phyloP scores from a whole-genome alignment of 148 eudicot genomes.

The Pouteria glomerata region DNA sequence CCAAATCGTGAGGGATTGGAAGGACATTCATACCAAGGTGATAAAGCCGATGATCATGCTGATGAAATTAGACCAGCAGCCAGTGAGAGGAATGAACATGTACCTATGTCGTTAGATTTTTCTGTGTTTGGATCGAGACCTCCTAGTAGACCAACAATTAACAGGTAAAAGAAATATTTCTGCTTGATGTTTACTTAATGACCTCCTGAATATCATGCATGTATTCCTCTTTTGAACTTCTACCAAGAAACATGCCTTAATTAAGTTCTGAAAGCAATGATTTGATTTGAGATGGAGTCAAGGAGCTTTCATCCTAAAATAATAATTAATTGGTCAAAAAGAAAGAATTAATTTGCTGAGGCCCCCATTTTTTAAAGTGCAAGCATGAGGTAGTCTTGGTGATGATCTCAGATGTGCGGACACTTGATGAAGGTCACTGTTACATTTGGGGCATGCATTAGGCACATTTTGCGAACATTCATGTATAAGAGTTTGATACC shows the following conservation, averaged over 20 bases:
- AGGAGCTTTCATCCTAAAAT: neutral
- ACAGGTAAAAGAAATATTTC: constrained; percentile 48
- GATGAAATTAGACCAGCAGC: constrained; percentile 44
- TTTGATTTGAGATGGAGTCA: constrained; percentile 1
- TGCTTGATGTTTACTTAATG: neutral
- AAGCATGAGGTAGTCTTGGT: no score
- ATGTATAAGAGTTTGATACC: neutral
- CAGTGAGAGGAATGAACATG: constrained; percentile 50
- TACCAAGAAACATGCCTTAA: neutral
- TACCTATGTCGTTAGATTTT: constrained; percentile 87
- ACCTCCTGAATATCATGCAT: neutral
- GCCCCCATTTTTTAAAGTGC: no score
- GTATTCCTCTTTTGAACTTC: neutral
- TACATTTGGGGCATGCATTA: neutral
- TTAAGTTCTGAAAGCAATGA: neutral
- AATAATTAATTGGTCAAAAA: neutral
- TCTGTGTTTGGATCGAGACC: constrained; percentile 69
- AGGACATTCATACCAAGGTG: constrained; percentile 43
- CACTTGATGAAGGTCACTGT: neutral
- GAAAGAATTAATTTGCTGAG: neutral
- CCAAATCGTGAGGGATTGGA: constrained; percentile 72
- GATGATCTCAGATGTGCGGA: neutral
- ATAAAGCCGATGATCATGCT: constrained; percentile 50
- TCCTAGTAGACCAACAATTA: constrained; percentile 83
- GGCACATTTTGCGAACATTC: no score